Conservation (phyloP, 2,329 filamentous ascomycete species). For the Penicillium sp. region DNA sequence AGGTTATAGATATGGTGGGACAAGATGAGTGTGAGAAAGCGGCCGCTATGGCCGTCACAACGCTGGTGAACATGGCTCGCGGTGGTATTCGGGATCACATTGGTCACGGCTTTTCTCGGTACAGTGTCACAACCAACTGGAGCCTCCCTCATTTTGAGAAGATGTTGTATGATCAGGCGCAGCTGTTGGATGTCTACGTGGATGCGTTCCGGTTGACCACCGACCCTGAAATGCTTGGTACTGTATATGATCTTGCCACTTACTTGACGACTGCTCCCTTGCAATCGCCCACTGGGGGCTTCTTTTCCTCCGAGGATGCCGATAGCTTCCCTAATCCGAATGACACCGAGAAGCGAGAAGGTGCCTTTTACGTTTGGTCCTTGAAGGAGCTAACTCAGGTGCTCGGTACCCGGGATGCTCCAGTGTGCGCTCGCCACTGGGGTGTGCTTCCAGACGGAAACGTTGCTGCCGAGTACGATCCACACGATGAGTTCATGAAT, state of each 20-base stretch:
- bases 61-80: slow-evolving; percentile 74
- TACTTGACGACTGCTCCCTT: slow-evolving; percentile 77
- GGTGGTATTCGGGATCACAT: slow-evolving; percentile 74
- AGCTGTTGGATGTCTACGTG: slow-evolving; percentile 79
- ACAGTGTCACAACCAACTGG: slow-evolving; percentile 91
- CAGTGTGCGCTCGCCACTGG: slow-evolving; percentile 80
- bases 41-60: slow-evolving; percentile 76
- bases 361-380: slow-evolving; percentile 94
- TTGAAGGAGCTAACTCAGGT: slow-evolving; percentile 79
- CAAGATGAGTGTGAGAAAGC: slow-evolving; percentile 72
- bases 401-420: slow-evolving; percentile 67
- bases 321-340: slow-evolving; percentile 76
- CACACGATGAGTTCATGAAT: slow-evolving; percentile 90
- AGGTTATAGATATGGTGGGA: slow-evolving; percentile 86
- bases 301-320: slow-evolving; percentile 86
- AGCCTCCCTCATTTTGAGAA: slow-evolving; percentile 96
- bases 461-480: slow-evolving; percentile 76
- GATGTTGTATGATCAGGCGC: slow-evolving; percentile 89
- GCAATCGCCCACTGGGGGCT: slow-evolving; percentile 68
- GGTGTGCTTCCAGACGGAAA: slow-evolving; percentile 83
- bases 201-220: slow-evolving; percentile 76
- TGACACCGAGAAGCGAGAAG: slow-evolving; percentile 81
- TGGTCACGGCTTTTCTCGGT: slow-evolving; percentile 77
- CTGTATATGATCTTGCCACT: slow-evolving; percentile 79
- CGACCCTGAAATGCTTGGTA: slow-evolving; percentile 71